Base-by-base conservation (phyloP, 2,329 filamentous ascomycete genomes). In the Xylaria sp. region DNA sequence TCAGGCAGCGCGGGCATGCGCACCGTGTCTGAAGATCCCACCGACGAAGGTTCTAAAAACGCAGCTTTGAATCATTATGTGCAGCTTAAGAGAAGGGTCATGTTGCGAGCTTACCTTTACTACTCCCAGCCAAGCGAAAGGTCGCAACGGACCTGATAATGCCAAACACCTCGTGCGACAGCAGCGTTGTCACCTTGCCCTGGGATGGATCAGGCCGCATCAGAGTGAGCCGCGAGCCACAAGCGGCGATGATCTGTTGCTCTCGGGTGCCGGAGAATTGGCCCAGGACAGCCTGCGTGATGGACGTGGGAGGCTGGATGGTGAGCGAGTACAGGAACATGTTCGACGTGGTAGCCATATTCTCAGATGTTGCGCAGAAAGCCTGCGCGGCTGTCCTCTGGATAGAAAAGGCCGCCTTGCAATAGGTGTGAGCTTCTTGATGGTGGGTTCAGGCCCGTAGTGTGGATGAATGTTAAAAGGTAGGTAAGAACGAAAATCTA, bases 251-350 rank as follows among this genome's bases (percentile, higher is more conserved):
- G 79, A 99, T 97, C 83, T 98, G 94, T 86, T 99, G 96, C 83
- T 98, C 95, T 84, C 95, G 97, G 73, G 94, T 97, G 74, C 95
- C 94, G 69, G 94, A 91, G 82, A 98, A 98, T 84, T 98, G 95
- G 76, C 96, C 97, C 69, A 97, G 88, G 73, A 98, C 92, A 73
- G 96, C 94, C 83, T 97, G 92, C 60, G 92, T 94, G 78, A 97
- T 90, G 69, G 94, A 92, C 74, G 94, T 94, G 41, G 96, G 93
- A 76, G 93, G 92, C 83, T 98, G 94, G 78, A 99, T 91, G 75
- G 96, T 98, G 84, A 99, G 87, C 78, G 94, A 96, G 85, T 99
- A 99, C 84, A 99, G 91, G 82, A 98, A 98, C 94, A 98, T 97
- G 81, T 95, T 95, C 74, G 94, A 98, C 71, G 95, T 98, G 80